A percentile compares a stretch with the other conserved stretches of the same genome.
Evolutionary conservation across 495 filamentous ascomycete species (phyloP).

Genomic region (Xylaria telfairii): DNA sequence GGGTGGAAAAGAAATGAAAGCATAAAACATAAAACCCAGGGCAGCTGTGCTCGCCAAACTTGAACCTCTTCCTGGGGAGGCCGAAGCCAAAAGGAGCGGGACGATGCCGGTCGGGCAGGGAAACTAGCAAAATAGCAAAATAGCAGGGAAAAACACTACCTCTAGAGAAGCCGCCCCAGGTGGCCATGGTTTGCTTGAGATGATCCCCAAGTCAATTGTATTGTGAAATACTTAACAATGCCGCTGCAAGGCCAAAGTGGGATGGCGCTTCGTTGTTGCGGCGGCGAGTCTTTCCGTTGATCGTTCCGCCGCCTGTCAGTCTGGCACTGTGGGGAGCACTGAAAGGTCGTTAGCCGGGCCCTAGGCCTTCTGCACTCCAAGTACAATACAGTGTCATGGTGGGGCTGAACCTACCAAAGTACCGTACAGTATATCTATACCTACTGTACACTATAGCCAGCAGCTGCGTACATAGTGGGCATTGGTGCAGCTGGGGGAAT

Average conservation of each 20-base stretch:
- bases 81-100: neutral
- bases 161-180: conserved; percentile 16
- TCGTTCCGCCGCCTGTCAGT: neutral
- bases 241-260: neutral
- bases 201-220: conserved; percentile 1
- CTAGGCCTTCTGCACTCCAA: too few relatives aligned
- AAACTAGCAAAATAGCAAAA: too few relatives aligned
- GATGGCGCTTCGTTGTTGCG: neutral
- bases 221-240: neutral
- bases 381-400: too few relatives aligned
- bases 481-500: too few relatives aligned
- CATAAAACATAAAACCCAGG: neutral
- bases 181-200: conserved; percentile 19
- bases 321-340: conserved; percentile 14
- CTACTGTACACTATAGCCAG: too few relatives aligned
- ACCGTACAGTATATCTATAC: too few relatives aligned
- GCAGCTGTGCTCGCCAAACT: too few relatives aligned
- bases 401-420: too few relatives aligned
- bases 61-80: too few relatives aligned
- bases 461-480: too few relatives aligned
- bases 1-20: neutral
- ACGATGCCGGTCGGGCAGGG: neutral
- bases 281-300: neutral
- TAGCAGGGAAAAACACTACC: conserved; percentile 13
- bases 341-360: neutral